Evolutionary conservation across 1,284 basidiomycete species (phyloP).

Genomic region (Heterobasidion irregulare): DNA sequence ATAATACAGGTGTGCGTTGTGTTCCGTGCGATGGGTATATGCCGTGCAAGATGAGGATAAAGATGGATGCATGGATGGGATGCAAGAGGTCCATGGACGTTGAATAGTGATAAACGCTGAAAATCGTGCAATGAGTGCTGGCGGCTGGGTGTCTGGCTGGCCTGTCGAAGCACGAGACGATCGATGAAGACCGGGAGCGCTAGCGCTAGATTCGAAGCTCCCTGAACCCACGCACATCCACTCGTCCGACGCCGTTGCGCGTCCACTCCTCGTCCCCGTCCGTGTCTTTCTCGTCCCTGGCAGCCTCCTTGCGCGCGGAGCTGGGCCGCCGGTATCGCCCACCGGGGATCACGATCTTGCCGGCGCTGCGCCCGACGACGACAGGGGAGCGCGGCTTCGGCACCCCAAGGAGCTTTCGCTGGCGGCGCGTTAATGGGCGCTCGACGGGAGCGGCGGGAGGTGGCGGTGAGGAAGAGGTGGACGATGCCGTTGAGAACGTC

Average conservation of each 20-base stretch:
- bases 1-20: too few species aligned
- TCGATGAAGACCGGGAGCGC: too few species aligned
- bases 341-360: constrained; percentile 53
- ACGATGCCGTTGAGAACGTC: constrained; percentile 22
- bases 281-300: constrained; percentile 19
- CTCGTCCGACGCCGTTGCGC: constrained; percentile 62
- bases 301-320: constrained; percentile 13
- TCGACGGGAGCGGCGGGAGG: constrained; percentile 21
- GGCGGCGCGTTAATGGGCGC: constrained; percentile 45
- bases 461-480: constrained; percentile 32
- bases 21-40: too few species aligned
- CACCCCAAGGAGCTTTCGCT: constrained; percentile 59
- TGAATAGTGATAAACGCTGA: too few species aligned
- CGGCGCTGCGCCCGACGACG: constrained; percentile 16
- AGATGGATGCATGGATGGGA: too few species aligned
- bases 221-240: constrained; percentile 74
- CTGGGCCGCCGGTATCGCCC: constrained; percentile 31
- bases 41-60: too few species aligned
- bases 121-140: too few species aligned
- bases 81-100: too few species aligned
- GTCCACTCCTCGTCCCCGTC: constrained; percentile 51
- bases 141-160: too few species aligned
- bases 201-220: constrained; percentile 55
- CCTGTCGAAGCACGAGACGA: too few species aligned
- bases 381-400: constrained; percentile 33